phyloP scores from a whole-genome alignment of 345 rosid species.

The Syzygium grande region DNA sequence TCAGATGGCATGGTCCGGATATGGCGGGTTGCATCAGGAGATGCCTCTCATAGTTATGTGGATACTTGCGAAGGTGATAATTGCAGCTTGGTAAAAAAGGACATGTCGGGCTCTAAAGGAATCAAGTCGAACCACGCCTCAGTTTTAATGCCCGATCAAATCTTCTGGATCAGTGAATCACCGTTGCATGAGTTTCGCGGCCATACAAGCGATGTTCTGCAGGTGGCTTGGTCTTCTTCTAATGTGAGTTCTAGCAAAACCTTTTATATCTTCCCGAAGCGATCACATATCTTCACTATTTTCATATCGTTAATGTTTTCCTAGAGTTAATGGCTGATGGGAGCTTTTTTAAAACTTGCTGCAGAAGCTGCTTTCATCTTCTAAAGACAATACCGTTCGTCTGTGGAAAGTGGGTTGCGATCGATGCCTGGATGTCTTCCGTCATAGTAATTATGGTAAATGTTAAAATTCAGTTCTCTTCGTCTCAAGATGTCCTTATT shows the following conservation, averaged over 20 bases:
- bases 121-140: constrained; percentile 22
- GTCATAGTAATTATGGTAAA: constrained; percentile 64
- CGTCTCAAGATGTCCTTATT: neutral
- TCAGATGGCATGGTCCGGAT: constrained; percentile 71
- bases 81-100: neutral
- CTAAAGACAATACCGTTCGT: constrained; percentile 72
- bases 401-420: constrained; percentile 59
- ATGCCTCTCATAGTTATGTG: constrained; percentile 23
- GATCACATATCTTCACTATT: neutral
- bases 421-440: constrained; percentile 46
- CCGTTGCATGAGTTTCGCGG: constrained; percentile 73
- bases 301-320: neutral
- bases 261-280: neutral
- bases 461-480: neutral
- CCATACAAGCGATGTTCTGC: constrained; percentile 63
- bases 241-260: constrained; percentile 40
- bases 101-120: constrained; percentile 3
- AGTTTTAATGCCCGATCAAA: constrained; percentile 51
- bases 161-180: constrained; percentile 55
- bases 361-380: constrained; percentile 75
- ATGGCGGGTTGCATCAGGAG: constrained; percentile 50
- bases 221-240: constrained; percentile 78
- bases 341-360: neutral
- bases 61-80: constrained; percentile 5
- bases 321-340: neutral